Percentiles rank a stretch among this genome's conserved stretches.
These are phyloP conservation scores for Lepraria neglecta DNA, from an alignment of 495 filamentous ascomycete genomes.

Conservation along the genomic window DNA sequence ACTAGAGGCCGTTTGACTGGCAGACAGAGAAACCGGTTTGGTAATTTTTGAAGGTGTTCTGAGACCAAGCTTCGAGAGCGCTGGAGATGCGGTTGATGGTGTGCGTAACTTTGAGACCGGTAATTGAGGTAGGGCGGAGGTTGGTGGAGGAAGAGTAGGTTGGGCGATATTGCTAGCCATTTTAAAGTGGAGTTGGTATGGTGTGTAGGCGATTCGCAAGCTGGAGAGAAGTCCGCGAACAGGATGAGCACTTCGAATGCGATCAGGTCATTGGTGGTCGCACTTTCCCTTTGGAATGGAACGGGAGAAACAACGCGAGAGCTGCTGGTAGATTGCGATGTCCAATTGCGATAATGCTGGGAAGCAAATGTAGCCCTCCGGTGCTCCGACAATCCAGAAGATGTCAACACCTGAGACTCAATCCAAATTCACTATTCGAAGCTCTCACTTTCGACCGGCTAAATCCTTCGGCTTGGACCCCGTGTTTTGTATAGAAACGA, in stretches of 20 bases:
- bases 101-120: constrained; percentile 66
- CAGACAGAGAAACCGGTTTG: constrained; percentile 45
- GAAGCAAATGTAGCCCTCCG: not conserved
- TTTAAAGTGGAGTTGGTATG: not conserved
- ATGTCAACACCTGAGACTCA: not conserved
- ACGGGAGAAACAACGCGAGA: not conserved
- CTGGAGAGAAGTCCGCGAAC: not conserved
- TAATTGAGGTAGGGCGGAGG: constrained; percentile 60
- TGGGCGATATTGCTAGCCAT: constrained; percentile 19
- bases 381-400: constrained; percentile 1
- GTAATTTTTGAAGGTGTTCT: constrained; percentile 59
- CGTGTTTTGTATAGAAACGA: not conserved
- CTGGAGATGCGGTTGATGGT: constrained; percentile 41
- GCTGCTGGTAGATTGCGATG: not conserved
- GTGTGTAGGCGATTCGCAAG: not conserved
- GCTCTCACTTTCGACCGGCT: not conserved
- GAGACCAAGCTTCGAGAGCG: constrained; percentile 49
- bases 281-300: not conserved
- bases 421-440: not conserved
- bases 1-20: constrained; percentile 43
- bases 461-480: constrained; percentile 4
- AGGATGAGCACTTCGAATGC: not conserved
- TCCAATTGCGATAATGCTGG: not conserved
- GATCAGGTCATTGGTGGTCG: not conserved
- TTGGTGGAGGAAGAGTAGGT: constrained; percentile 57